Conservation (phyloP, 2,329 filamentous ascomycete genomes). For the Sclerotinia borealis region DNA sequence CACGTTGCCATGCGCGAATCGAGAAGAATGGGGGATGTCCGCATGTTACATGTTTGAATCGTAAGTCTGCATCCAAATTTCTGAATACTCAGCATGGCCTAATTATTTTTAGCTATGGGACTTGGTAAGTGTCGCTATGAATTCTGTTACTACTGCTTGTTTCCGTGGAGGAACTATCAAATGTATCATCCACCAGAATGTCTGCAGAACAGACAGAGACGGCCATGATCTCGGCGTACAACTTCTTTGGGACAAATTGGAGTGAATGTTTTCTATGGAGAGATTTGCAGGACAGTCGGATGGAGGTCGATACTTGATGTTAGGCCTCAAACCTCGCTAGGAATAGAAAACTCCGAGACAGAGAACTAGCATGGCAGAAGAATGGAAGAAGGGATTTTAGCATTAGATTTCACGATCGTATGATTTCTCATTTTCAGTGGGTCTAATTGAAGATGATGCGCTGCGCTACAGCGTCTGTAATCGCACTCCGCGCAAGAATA, state of each 20-base stretch:
- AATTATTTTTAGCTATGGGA: background rate
- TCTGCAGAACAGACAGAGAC: too few relatives aligned
- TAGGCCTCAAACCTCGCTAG: background rate
- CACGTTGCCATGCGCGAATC: background rate
- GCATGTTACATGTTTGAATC: background rate
- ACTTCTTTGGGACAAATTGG: background rate
- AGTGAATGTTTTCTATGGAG: too few relatives aligned
- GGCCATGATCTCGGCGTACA: background rate
- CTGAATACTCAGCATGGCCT: accelerated
- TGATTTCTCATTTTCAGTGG: too few relatives aligned
- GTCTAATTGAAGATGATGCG: too few relatives aligned
- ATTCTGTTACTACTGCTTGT: background rate
- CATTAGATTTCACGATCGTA: background rate
- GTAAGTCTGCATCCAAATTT: background rate
- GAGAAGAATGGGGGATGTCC: background rate
- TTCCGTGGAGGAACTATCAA: background rate
- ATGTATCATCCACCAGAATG: background rate
- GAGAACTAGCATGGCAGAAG: too few relatives aligned
- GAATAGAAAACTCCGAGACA: background rate
- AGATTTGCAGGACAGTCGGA: too few relatives aligned
- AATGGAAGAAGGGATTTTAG: background rate
- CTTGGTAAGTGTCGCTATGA: background rate
- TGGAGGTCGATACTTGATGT: background rate
- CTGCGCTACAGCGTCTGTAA: too few relatives aligned
- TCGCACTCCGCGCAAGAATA: too few relatives aligned